Evolutionary conservation across 2,329 filamentous ascomycete species (phyloP).

Genomic region (Fusarium chaquense): DNA sequence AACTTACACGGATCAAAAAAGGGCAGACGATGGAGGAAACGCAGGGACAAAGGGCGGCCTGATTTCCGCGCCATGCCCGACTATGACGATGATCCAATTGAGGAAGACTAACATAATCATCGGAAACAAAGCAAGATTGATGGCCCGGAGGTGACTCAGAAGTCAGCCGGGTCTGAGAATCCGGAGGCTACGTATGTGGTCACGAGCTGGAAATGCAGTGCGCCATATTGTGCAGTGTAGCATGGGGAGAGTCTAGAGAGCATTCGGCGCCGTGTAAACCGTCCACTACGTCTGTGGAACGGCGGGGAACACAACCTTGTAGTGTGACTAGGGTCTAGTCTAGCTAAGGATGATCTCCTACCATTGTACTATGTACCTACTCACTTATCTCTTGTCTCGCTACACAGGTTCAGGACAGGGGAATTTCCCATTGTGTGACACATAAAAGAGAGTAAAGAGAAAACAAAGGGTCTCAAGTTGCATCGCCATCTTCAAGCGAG

Average conservation of each 20-base stretch:
- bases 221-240: slow-evolving; percentile 27
- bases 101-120: slow-evolving; percentile 37
- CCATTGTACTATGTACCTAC: background rate
- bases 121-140: slow-evolving; percentile 13
- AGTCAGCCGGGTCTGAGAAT: slow-evolving; percentile 1
- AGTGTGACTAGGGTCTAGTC: background rate
- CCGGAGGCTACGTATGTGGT: slow-evolving; percentile 29
- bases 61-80: slow-evolving; percentile 52
- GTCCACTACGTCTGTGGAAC: background rate
- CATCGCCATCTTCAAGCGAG: background rate
- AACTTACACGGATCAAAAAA: slow-evolving; percentile 7
- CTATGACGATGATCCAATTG: slow-evolving; percentile 52
- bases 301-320: slow-evolving; percentile 26
- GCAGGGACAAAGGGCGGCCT: slow-evolving; percentile 46
- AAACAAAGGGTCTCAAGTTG: slow-evolving; percentile 9
- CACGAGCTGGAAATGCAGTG: slow-evolving; percentile 32
- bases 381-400: slow-evolving; percentile 25
- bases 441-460: slow-evolving; percentile 16
- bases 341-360: slow-evolving; percentile 10
- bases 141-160: slow-evolving; percentile 15
- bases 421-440: slow-evolving; percentile 15
- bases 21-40: slow-evolving; percentile 32
- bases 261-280: slow-evolving; percentile 18
- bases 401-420: slow-evolving; percentile 16
- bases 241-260: slow-evolving; percentile 21